Conservation (phyloP, 352 stramenopile species). For the Pythium folliculosum region DNA sequence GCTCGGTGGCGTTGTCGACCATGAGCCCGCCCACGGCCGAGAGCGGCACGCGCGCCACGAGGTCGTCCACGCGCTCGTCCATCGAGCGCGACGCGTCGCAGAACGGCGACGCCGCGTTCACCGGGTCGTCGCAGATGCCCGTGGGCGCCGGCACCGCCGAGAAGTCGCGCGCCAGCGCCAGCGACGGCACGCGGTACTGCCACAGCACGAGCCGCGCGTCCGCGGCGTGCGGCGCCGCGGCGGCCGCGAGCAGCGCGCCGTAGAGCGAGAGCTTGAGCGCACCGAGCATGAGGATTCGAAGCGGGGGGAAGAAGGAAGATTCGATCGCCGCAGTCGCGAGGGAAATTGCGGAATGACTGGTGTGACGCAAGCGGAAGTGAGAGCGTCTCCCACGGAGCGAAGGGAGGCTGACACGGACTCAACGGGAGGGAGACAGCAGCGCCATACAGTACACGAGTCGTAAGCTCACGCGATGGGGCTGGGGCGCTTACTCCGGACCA, state of each 20-base stretch:
- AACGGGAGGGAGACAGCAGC: not conserved
- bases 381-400: no score
- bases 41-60: constrained; percentile 66
- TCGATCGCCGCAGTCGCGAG: not conserved
- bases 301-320: not conserved
- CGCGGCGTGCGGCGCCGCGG: not conserved
- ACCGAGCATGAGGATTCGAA: not conserved
- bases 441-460: not conserved
- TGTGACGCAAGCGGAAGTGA: not conserved
- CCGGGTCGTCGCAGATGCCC: constrained; percentile 51
- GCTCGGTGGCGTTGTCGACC: constrained; percentile 52
- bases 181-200: constrained; percentile 1
- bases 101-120: constrained; percentile 56
- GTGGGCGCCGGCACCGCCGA: not conserved
- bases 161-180: constrained; percentile 3
- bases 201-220: constrained; percentile 11
- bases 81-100: constrained; percentile 60
- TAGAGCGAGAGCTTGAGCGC: constrained; percentile 8
- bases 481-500: not conserved
- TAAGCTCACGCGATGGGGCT: not conserved
- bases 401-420: not conserved
- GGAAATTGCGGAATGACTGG: not conserved
- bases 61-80: constrained; percentile 58
- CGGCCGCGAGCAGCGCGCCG: not conserved
- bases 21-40: constrained; percentile 72